Evolutionary conservation across 2,329 filamentous ascomycete species (phyloP), one percentile per base, ranked within the genome.

Genomic region (Drechslerella coelobrocha): DNA sequence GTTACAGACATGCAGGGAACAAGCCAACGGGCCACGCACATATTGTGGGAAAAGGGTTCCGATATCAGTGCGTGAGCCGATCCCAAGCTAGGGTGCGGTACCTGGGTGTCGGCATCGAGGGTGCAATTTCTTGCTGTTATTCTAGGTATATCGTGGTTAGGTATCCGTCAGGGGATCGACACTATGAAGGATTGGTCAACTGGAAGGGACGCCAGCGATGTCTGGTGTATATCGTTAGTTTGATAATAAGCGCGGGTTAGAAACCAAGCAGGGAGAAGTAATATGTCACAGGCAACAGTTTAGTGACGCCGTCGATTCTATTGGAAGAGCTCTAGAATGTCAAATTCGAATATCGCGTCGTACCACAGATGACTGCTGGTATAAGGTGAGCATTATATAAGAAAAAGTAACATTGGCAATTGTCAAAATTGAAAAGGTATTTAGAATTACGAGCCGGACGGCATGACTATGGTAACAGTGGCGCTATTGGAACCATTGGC

Each of bases 1-100:
- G 61, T 61, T 52, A 47, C 34, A 45, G 23, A 51, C 26, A 45
- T 59, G 57, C 65, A 69, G 57, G 57, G 57, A 47, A 59, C n/a
- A 53, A 57, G 27, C 43, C 50, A 50, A 45, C 57, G 47, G 48
- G 37, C 26, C 34, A 47, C 54, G 41, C 47, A 47, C 34, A 39
- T 45, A 27, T 37, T 57, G 57, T 53, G 43, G 47, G 51, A 51
- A 48, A 53, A n/a, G 53, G 56, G 53, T 52, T 23, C 56, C 63
- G 51, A 69, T 12, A 17, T 50, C 65, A 51, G 34, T 50, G 48
- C 27, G 21, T 37, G 29, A 57, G 57, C 24, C 43, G 65, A 69
- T 69, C 52, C 19, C 27, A 39, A 57, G 31, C 56, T 17, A 34
- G 57, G 47, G 37, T 48, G n/a, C 23, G 37, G 21, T 39, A 69